Percentiles rank a stretch among this genome's conserved stretches.
phyloP scores from a whole-genome alignment of 139 green algal genomes.

The Chlorokybus atmophyticus region DNA sequence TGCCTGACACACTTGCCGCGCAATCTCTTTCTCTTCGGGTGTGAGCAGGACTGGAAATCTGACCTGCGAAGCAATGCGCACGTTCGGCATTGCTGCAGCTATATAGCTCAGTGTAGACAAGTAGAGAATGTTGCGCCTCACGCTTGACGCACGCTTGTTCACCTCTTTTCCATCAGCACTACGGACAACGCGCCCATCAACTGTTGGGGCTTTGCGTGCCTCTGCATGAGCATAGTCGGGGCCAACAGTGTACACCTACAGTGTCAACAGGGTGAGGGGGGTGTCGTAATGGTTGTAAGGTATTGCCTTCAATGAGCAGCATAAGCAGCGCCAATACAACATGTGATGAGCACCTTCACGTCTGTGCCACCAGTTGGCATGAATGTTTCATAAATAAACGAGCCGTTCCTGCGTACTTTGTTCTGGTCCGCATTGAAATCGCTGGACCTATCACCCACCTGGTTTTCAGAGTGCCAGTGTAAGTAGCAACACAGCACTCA shows the following conservation, averaged over 20 bases:
- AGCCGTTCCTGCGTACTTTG: conserved; percentile 55
- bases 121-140: neutral
- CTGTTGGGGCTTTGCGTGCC: conserved; percentile 88
- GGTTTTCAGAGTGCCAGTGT: conserved; percentile 7
- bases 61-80: conserved; percentile 7
- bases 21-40: conserved; percentile 79
- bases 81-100: neutral
- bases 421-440: conserved; percentile 30
- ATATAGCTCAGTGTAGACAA: too few species aligned
- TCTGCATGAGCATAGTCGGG: conserved; percentile 93
- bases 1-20: conserved; percentile 75
- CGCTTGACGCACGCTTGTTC: neutral
- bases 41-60: conserved; percentile 82
- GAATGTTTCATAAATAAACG: conserved; percentile 97
- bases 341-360: conserved; percentile 72
- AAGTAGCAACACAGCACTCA: too few species aligned
- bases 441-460: conserved; percentile 25
- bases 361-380: conserved; percentile 88
- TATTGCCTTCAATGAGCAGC: too few species aligned
- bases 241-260: conserved; percentile 67
- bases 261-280: too few species aligned
- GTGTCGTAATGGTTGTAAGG: too few species aligned
- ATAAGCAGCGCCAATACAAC: too few species aligned
- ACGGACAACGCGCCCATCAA: conserved; percentile 82
- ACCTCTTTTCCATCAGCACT: conserved; percentile 78